Conservation (phyloP, 108 stramenopile genomes). For the Ochromonas danica region DNA sequence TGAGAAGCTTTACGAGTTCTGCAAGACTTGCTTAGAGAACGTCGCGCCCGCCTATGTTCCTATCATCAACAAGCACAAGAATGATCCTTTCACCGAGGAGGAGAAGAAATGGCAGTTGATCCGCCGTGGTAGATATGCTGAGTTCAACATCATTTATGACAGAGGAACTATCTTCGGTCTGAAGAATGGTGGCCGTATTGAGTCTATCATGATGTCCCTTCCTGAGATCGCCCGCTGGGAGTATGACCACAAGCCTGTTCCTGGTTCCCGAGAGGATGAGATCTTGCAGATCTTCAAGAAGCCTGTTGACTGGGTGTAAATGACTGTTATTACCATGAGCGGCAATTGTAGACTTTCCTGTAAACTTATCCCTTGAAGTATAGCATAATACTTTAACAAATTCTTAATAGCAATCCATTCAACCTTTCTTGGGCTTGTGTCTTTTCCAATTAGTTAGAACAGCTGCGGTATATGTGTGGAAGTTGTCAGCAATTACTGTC, state of each 20-base stretch:
- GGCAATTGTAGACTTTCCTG: no score
- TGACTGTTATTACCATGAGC: no score
- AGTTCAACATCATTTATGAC: slow-evolving; percentile 99
- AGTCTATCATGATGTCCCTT: slow-evolving; percentile 96
- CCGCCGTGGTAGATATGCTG: slow-evolving; percentile 83
- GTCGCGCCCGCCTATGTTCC: slow-evolving; percentile 88
- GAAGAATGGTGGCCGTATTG: slow-evolving; percentile 95
- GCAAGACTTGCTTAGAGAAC: slow-evolving; percentile 73
- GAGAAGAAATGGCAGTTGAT: slow-evolving; percentile 97
- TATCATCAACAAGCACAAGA: slow-evolving; percentile 61
- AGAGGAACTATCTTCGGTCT: slow-evolving; percentile 97
- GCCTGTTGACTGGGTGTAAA: slow-evolving; percentile 83
- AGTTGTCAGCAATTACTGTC: no score
- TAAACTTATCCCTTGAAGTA: no score
- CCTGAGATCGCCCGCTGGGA: slow-evolving; percentile 97
- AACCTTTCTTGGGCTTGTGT: no score
- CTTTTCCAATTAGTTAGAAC: neutral
- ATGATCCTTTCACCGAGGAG: slow-evolving; percentile 78
- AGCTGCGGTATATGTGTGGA: neutral
- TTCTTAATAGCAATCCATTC: no score
- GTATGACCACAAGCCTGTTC: slow-evolving; percentile 78
- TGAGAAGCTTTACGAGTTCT: slow-evolving; percentile 77
- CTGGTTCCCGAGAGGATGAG: slow-evolving; percentile 82
- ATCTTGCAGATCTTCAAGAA: slow-evolving; percentile 84
- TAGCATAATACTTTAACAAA: no score